Conservation (phyloP, 805 yeast genomes). For the Alloascoidea hylecoeti region DNA sequence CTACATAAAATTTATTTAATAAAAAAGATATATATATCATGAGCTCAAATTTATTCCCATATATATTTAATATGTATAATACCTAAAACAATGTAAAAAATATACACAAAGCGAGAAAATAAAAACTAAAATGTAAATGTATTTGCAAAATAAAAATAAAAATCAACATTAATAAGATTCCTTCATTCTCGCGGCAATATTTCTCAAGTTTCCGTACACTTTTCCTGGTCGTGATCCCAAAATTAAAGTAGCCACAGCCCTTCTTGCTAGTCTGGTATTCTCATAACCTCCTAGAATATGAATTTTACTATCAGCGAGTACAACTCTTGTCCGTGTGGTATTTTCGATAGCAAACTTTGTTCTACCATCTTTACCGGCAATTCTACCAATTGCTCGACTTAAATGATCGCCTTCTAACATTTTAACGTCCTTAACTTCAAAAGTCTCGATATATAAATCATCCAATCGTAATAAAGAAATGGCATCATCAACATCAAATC, state of each 20-base stretch:
- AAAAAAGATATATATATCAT: too few relatives aligned
- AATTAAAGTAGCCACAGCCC: slow-evolving; percentile 86
- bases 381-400: slow-evolving; percentile 97
- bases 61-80: too few relatives aligned
- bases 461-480: slow-evolving; percentile 88
- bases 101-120: too few relatives aligned
- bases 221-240: slow-evolving; percentile 98
- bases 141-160: too few relatives aligned
- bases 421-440: slow-evolving; percentile 94
- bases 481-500: slow-evolving; percentile 95
- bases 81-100: too few relatives aligned
- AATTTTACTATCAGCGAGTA: slow-evolving; percentile 90
- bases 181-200: slow-evolving; percentile 93
- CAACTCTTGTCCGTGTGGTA: slow-evolving; percentile 96
- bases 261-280: slow-evolving; percentile 97
- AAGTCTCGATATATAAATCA: slow-evolving; percentile 92
- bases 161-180: slow-evolving; percentile 87
- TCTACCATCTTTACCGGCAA: slow-evolving; percentile 98
- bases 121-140: too few relatives aligned
- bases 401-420: slow-evolving; percentile 92
- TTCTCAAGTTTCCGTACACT: slow-evolving; percentile 93
- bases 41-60: too few relatives aligned
- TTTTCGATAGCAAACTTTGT: slow-evolving; percentile 97
- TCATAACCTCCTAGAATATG: slow-evolving; percentile 96
- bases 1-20: too few relatives aligned